These are phyloP conservation scores for Aspergillus funiculosus DNA, from an alignment of 495 filamentous ascomycete genomes.

Conservation along the genomic window DNA sequence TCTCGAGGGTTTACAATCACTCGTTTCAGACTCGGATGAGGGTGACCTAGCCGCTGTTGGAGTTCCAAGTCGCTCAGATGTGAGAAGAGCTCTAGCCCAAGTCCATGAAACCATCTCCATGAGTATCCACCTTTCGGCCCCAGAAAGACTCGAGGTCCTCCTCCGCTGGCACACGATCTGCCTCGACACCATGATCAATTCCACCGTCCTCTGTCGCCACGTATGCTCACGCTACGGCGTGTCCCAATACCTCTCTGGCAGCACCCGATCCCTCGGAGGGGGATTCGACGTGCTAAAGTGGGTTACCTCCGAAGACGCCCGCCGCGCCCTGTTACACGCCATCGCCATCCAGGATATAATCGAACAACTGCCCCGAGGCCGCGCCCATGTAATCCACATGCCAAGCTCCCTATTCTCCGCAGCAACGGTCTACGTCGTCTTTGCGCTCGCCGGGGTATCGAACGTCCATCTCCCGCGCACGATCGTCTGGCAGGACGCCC, in stretches of 20 bases:
- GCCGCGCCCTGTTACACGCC: constrained; percentile 42
- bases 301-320: constrained; percentile 36
- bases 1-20: constrained; percentile 43
- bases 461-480: constrained; percentile 35
- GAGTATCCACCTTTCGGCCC: constrained; percentile 33
- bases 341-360: constrained; percentile 47
- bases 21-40: constrained; percentile 39
- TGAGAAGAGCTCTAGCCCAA: constrained; percentile 37
- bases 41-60: constrained; percentile 35
- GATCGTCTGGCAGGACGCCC: constrained; percentile 42
- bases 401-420: constrained; percentile 43
- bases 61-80: constrained; percentile 37
- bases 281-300: constrained; percentile 38
- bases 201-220: constrained; percentile 36
- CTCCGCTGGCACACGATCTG: constrained; percentile 48
- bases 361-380: constrained; percentile 43
- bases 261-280: constrained; percentile 19
- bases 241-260: constrained; percentile 36
- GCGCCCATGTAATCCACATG: constrained; percentile 45
- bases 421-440: constrained; percentile 39
- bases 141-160: constrained; percentile 39
- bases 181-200: constrained; percentile 42
- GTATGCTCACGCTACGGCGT: constrained; percentile 41
- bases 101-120: constrained; percentile 38
- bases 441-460: constrained; percentile 34